Evolutionary conservation across 345 rosid species (phyloP).

Genomic region (Syzygium oleosum): DNA sequence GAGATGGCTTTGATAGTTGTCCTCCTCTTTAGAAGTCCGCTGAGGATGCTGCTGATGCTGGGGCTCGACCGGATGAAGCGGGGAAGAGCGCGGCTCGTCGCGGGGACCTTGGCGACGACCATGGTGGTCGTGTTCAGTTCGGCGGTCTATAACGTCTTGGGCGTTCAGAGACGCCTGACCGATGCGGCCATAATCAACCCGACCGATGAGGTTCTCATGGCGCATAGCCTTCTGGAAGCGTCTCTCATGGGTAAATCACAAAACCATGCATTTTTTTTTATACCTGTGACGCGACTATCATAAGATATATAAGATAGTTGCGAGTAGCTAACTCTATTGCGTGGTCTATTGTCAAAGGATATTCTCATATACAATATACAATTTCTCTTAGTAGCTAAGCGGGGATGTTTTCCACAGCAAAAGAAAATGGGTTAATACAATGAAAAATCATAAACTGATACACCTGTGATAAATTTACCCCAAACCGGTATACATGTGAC

Average conservation of each 20-base stretch:
- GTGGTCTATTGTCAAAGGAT: background rate
- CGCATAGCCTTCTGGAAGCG: constrained; percentile 27
- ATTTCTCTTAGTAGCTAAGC: background rate
- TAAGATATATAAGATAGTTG: too few relatives aligned
- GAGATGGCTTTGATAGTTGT: constrained; percentile 27
- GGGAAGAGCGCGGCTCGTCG: constrained; percentile 37
- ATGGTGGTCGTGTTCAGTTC: constrained; percentile 29
- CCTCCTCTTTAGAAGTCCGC: constrained; percentile 26
- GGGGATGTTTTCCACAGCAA: too few relatives aligned
- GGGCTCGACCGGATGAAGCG: constrained; percentile 24
- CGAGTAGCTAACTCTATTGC: background rate
- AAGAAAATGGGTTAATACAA: too few relatives aligned
- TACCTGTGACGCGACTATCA: background rate
- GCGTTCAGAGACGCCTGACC: constrained; percentile 13
- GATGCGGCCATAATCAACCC: constrained; percentile 28
- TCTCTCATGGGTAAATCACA: constrained; percentile 36
- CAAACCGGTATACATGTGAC: too few relatives aligned
- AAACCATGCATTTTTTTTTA: background rate
- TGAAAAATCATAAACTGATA: too few relatives aligned
- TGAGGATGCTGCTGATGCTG: constrained; percentile 27
- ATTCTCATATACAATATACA: background rate
- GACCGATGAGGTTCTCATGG: constrained; percentile 37
- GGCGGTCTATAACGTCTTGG: background rate
- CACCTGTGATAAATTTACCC: too few relatives aligned
- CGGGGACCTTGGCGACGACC: constrained; percentile 30